Evolutionary conservation across 1,284 basidiomycete species (phyloP).

Genomic region (Athelia sp.): DNA sequence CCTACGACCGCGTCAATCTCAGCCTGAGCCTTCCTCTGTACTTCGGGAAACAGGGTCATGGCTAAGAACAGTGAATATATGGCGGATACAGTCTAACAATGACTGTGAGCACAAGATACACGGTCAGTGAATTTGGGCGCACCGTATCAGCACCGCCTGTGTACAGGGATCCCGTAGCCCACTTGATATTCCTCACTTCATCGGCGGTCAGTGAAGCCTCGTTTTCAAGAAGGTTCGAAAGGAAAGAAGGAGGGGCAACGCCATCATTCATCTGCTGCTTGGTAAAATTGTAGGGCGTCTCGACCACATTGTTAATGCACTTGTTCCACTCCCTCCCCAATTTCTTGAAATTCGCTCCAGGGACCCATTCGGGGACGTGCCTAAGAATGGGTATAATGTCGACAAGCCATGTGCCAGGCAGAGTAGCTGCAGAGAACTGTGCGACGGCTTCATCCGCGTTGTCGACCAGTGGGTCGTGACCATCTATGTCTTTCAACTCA

Average conservation of each 20-base stretch:
- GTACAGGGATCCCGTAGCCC: no score
- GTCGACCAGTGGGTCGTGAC: slow-evolving; percentile 47
- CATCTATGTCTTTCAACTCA: slow-evolving; percentile 42
- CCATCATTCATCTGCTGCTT: no score
- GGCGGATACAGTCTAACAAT: background rate
- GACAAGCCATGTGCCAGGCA: slow-evolving; percentile 54
- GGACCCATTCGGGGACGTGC: no score
- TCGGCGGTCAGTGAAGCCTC: no score
- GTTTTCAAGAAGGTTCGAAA: no score
- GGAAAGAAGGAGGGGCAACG: no score
- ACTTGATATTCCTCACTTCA: no score
- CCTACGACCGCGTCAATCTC: slow-evolving; percentile 21
- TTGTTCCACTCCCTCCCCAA: no score
- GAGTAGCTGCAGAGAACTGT: slow-evolving; percentile 53
- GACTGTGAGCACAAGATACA: background rate
- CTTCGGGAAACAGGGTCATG: slow-evolving; percentile 17
- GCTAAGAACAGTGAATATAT: background rate
- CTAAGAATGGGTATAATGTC: slow-evolving; percentile 57
- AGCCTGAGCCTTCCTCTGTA: slow-evolving; percentile 17
- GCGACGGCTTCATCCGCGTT: slow-evolving; percentile 52
- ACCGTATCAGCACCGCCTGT: slow-evolving; percentile 6
- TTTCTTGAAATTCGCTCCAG: no score
- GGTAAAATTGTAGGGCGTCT: no score
- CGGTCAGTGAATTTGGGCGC: no score
- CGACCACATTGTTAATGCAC: no score